These are phyloP conservation scores for Trichoderma sp. DNA, from an alignment of 2,329 filamentous ascomycete species.

Conservation along the genomic window DNA sequence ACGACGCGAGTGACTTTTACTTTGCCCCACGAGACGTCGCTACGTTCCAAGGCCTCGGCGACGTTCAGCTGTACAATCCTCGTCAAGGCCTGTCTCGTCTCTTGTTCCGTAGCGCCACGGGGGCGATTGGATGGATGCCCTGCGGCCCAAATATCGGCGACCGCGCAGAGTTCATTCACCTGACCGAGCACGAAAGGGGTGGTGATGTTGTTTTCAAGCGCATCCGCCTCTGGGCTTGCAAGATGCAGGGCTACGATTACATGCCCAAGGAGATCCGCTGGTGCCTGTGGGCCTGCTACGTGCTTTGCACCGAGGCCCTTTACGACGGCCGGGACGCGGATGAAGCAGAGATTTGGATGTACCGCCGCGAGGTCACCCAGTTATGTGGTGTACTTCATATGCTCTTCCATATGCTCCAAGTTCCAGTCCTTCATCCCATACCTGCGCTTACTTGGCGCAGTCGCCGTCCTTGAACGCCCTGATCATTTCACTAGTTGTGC, in stretches of 20 bases:
- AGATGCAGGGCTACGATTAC: conserved; percentile 32
- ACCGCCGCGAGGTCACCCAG: conserved; percentile 26
- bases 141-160: conserved; percentile 35
- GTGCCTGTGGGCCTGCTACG: conserved; percentile 40
- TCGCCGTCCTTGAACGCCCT: not conserved
- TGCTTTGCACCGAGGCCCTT: conserved; percentile 40
- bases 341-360: conserved; percentile 33
- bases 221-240: conserved; percentile 41
- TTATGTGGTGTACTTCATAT: conserved; percentile 30
- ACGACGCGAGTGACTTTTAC: not conserved
- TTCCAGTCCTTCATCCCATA: conserved; percentile 31
- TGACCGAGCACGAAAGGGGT: conserved; percentile 33
- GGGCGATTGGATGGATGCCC: conserved; percentile 38
- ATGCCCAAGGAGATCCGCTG: conserved; percentile 41
- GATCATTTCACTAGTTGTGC: not conserved
- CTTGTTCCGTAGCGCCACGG: conserved; percentile 37
- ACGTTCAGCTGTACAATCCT: conserved; percentile 35
- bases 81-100: conserved; percentile 35
- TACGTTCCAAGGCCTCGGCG: conserved; percentile 34
- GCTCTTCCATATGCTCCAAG: conserved; percentile 32
- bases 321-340: conserved; percentile 17
- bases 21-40: conserved; percentile 34
- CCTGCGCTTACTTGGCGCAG: conserved; percentile 36
- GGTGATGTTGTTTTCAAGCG: conserved; percentile 36
- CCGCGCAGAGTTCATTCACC: conserved; percentile 30